Percentiles rank a stretch among this genome's conserved stretches.
These are phyloP conservation scores for Aureobasidium zeae DNA, from an alignment of 2,329 filamentous ascomycete species.

Conservation along the genomic window DNA sequence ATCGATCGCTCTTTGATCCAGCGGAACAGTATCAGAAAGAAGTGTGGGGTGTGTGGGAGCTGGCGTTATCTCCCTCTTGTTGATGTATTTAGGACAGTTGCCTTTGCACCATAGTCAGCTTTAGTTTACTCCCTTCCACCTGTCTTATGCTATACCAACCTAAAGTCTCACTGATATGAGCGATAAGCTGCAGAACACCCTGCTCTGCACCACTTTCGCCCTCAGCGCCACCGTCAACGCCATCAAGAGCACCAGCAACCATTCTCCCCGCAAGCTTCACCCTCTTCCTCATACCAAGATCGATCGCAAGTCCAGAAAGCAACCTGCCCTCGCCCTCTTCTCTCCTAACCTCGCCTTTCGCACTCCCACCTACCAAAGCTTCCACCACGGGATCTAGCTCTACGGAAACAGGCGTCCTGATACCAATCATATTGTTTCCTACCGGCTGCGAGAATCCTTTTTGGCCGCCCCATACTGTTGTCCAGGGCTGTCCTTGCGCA, in stretches of 20 bases:
- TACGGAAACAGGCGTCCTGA: constrained; percentile 53
- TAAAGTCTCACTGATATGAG: constrained; percentile 61
- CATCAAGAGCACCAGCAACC: constrained; percentile 50
- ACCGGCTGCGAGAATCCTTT: constrained; percentile 57
- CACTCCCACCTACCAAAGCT: constrained; percentile 45
- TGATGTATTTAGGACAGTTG: constrained; percentile 83
- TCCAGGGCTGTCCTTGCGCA: constrained; percentile 58
- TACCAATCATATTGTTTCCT: constrained; percentile 53
- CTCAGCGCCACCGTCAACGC: constrained; percentile 18
- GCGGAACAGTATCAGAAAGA: constrained; percentile 37
- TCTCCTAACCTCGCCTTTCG: constrained; percentile 37
- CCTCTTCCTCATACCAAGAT: constrained; percentile 58
- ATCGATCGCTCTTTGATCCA: constrained; percentile 47
- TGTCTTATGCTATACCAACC: constrained; percentile 33
- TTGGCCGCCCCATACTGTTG: constrained; percentile 67
- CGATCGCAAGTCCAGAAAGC: constrained; percentile 53
- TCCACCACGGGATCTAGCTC: constrained; percentile 60
- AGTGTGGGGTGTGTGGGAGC: constrained; percentile 46
- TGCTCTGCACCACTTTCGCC: constrained; percentile 20
- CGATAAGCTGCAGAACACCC: constrained; percentile 48
- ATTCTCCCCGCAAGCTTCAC: constrained; percentile 66
- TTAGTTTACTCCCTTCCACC: too few relatives aligned
- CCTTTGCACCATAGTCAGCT: constrained; percentile 35
- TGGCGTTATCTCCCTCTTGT: constrained; percentile 56
- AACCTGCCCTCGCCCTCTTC: constrained; percentile 40